Evolutionary conservation across 345 rosid genomes (phyloP).

Genomic region (Lepidium sativum): DNA sequence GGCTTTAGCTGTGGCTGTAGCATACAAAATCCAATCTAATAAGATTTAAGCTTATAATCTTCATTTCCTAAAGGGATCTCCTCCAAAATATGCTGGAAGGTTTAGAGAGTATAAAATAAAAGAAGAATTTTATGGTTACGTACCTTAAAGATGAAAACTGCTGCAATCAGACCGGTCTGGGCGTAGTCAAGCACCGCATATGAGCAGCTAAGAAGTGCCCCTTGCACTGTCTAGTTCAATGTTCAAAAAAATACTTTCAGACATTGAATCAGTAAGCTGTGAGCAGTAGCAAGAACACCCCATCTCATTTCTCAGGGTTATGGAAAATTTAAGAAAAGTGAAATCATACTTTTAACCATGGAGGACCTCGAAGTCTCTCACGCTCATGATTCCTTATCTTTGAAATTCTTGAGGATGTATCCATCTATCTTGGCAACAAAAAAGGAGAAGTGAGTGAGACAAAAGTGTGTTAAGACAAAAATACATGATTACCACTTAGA

Average conservation of each 20-base stretch:
- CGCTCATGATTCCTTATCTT: constrained; percentile 87
- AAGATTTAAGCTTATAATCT: not conserved
- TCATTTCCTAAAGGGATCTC: not conserved
- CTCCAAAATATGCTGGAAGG: not conserved
- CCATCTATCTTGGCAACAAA: constrained; percentile 79
- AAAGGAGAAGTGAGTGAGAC: constrained; percentile 5
- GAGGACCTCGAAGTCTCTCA: constrained; percentile 91
- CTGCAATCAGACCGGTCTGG: constrained; percentile 93
- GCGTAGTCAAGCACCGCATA: constrained; percentile 90
- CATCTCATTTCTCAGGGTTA: too few relatives aligned
- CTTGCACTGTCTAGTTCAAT: constrained; percentile 61
- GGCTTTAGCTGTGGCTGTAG: not conserved
- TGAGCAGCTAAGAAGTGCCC: constrained; percentile 71
- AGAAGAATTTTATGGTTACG: constrained; percentile 20
- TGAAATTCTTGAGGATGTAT: constrained; percentile 91
- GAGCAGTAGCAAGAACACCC: not conserved
- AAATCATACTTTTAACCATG: constrained; percentile 78
- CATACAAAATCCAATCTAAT: not conserved
- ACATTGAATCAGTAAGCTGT: not conserved
- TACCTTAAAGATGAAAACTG: constrained; percentile 92
- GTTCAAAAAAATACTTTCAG: constrained; percentile 11
- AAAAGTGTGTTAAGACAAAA: constrained; percentile 3
- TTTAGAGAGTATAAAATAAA: constrained; percentile 1
- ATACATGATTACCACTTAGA: not conserved
- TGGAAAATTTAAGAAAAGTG: not conserved